These are phyloP conservation scores for Acer yangbiense DNA, from an alignment of 345 rosid genomes.

Conservation along the genomic window DNA sequence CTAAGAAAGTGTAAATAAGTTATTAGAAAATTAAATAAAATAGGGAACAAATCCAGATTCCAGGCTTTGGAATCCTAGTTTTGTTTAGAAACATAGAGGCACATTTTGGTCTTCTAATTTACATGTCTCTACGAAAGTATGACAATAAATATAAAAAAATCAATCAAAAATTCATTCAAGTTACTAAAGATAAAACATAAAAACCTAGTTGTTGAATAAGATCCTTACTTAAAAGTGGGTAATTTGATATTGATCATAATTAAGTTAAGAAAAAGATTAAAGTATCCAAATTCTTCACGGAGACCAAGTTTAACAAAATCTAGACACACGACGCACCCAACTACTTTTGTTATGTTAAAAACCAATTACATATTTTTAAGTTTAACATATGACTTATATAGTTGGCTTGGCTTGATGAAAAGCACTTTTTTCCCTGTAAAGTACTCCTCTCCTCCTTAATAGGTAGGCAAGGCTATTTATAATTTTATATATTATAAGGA, in stretches of 20 bases:
- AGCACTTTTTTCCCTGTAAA: neutral
- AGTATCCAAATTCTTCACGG: too few relatives aligned
- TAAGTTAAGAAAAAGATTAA: too few relatives aligned
- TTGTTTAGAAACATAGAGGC: neutral
- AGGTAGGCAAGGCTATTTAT: neutral
- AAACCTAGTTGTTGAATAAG: too few relatives aligned
- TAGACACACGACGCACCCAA: neutral
- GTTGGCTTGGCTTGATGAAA: neutral
- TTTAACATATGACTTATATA: too few relatives aligned
- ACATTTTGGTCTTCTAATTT: conserved; percentile 4
- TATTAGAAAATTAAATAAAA: conserved; percentile 12
- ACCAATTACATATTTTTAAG: neutral
- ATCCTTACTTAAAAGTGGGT: too few relatives aligned
- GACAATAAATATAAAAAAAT: too few relatives aligned
- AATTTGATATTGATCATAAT: too few relatives aligned
- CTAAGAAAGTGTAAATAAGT: neutral
- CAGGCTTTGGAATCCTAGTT: neutral
- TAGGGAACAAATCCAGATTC: neutral
- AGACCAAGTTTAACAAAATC: neutral
- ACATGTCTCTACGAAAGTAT: too few relatives aligned
- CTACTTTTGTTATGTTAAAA: neutral
- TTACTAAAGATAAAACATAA: too few relatives aligned
- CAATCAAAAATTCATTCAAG: too few relatives aligned
- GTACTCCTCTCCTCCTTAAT: neutral
- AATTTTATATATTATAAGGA: too few relatives aligned